Evolutionary conservation across 1,284 basidiomycete genomes (phyloP).

Genomic region (Ganoderma lucidum): DNA sequence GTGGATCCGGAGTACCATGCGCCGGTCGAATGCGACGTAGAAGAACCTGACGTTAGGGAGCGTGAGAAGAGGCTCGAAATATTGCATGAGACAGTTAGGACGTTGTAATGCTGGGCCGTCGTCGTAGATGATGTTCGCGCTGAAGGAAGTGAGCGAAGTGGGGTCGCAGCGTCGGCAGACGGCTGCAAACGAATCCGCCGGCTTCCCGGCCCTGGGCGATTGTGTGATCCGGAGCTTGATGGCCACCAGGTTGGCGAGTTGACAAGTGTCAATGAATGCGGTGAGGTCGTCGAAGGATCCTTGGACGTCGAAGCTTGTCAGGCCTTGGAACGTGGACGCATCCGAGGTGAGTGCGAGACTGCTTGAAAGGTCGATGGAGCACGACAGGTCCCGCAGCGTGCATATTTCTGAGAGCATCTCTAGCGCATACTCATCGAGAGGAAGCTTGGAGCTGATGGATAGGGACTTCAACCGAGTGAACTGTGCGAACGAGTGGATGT

Average conservation of each 20-base stretch:
- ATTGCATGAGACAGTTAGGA: not conserved
- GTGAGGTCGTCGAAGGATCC: not conserved
- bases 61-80: not conserved
- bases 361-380: not conserved
- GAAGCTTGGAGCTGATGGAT: not conserved
- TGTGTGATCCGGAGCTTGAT: not conserved
- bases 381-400: not conserved
- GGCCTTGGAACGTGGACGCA: not conserved
- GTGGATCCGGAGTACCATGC: not conserved
- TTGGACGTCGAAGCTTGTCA: not conserved
- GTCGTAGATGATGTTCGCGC: not conserved
- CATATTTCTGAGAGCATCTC: not conserved
- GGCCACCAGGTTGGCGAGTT: not conserved
- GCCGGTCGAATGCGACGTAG: not conserved
- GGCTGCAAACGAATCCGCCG: not conserved
- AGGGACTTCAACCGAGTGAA: not conserved
- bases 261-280: not conserved
- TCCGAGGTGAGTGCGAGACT: too few relatives aligned
- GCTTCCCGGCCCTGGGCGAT: too few relatives aligned
- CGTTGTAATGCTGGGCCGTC: too few relatives aligned
- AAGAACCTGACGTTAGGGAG: not conserved
- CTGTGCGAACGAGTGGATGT: not conserved
- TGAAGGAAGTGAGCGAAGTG: not conserved
- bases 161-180: not conserved
- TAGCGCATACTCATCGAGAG: not conserved